phyloP scores from a whole-genome alignment of 306 rosid genomes.

The Rubus parviflorus region DNA sequence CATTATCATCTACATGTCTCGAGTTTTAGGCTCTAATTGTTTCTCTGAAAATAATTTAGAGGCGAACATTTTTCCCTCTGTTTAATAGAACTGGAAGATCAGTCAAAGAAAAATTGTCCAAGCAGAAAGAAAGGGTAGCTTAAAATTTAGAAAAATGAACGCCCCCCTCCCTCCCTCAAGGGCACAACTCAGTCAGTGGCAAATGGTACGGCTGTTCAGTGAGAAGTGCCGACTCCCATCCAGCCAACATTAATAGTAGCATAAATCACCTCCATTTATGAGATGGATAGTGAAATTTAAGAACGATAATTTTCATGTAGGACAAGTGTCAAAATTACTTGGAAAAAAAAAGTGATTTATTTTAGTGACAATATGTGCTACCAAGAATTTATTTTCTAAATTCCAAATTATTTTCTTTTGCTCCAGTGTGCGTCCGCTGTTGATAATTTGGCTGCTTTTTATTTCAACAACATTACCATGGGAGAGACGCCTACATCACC shows the following conservation, averaged over 20 bases:
- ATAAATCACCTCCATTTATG: neutral
- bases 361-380: neutral
- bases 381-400: neutral
- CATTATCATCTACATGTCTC: conserved; percentile 4
- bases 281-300: neutral
- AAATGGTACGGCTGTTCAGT: neutral
- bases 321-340: neutral
- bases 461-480: conserved; percentile 89
- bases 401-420: neutral
- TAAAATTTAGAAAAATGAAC: neutral
- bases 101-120: neutral
- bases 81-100: neutral
- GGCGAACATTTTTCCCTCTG: neutral
- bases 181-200: neutral
- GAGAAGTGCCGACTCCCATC: neutral
- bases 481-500: conserved; percentile 89
- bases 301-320: neutral
- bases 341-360: neutral
- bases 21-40: neutral
- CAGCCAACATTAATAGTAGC: neutral
- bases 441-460: conserved; percentile 90
- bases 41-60: neutral
- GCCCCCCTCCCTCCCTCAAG: no score
- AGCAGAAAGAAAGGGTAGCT: neutral
- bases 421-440: conserved; percentile 98